A percentile compares a stretch with the other conserved stretches of the same genome.
Evolutionary conservation across 2,329 filamentous ascomycete genomes (phyloP).

Genomic region (Claviceps africana): DNA sequence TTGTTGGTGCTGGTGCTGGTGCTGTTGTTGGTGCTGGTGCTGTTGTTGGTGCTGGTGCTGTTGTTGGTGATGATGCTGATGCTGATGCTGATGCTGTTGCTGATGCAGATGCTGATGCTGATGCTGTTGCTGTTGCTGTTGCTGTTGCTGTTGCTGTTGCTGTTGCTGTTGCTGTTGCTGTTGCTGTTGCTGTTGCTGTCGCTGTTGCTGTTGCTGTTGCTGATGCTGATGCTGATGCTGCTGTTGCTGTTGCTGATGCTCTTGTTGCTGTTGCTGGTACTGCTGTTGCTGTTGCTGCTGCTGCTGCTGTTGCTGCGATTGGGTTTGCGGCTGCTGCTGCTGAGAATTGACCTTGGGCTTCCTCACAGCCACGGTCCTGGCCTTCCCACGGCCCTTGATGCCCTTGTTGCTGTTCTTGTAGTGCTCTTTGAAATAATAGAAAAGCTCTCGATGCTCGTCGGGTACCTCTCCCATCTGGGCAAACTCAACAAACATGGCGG

Average conservation of each 20-base stretch:
- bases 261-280: not conserved
- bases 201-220: not conserved
- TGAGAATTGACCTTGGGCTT: conserved; percentile 15
- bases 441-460: conserved; percentile 58
- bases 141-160: not conserved
- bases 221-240: not conserved
- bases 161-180: not conserved
- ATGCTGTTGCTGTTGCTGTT: not conserved
- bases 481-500: conserved; percentile 52
- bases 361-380: conserved; percentile 45
- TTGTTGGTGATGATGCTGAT: not conserved
- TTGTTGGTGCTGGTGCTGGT: not conserved
- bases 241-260: not conserved
- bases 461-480: conserved; percentile 43
- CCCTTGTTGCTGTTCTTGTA: conserved; percentile 99
- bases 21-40: not conserved
- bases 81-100: not conserved
- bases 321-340: not conserved
- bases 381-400: conserved; percentile 89
- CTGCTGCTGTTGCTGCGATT: not conserved
- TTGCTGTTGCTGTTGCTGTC: not conserved
- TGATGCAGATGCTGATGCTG: not conserved
- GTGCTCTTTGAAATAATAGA: conserved; percentile 71
- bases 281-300: not conserved
- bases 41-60: not conserved